These are phyloP conservation scores for Fusarium miscanthi DNA, from an alignment of 2,329 filamentous ascomycete species.

Conservation along the genomic window DNA sequence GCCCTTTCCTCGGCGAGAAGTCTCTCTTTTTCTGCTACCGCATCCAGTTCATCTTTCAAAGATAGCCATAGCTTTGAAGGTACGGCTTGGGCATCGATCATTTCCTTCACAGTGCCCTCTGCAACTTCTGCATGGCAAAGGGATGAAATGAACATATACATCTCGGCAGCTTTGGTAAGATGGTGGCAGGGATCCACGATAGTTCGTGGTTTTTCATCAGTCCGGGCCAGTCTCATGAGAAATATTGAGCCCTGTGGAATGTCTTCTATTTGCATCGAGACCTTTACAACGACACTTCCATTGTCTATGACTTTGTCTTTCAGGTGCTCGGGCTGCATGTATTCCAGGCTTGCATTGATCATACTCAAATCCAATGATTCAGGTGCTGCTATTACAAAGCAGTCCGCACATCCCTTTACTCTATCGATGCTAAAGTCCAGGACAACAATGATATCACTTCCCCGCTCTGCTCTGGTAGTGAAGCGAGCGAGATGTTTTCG, in stretches of 20 bases:
- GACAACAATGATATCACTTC: background rate
- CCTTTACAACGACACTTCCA: background rate
- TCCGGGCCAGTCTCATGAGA: background rate
- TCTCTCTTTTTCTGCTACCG: background rate
- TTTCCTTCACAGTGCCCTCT: no score
- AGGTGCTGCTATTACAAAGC: background rate
- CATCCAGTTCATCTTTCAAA: rapidly evolving
- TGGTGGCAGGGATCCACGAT: rapidly evolving
- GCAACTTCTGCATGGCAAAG: background rate
- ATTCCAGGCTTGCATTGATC: background rate
- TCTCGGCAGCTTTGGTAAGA: background rate
- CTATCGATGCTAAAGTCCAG: background rate
- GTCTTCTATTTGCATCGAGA: background rate
- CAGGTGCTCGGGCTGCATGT: rapidly evolving
- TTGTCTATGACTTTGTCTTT: rapidly evolving
- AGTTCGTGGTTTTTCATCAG: rapidly evolving
- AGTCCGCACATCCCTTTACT: background rate
- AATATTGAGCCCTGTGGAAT: background rate
- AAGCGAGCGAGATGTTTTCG: background rate
- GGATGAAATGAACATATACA: rapidly evolving
- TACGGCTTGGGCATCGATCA: background rate
- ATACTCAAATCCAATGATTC: rapidly evolving
- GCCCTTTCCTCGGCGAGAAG: background rate
- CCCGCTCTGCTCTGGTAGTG: background rate
- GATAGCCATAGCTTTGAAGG: background rate